phyloP scores from a whole-genome alignment of 139 green algal genomes.

The Yamagishiella unicocca region DNA sequence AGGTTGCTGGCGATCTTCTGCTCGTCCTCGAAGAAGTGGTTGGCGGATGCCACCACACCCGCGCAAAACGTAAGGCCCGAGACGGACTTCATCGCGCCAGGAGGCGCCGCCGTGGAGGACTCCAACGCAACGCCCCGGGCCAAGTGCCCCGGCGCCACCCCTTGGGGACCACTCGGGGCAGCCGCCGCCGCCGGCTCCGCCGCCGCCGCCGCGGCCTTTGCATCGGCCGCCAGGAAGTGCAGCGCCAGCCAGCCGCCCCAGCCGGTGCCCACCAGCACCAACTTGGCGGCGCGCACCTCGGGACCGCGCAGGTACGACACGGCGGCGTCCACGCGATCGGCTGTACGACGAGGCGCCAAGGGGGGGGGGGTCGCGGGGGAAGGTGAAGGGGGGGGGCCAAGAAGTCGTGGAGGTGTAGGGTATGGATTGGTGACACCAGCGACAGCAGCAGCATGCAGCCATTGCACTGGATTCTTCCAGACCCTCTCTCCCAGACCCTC shows the following conservation, averaged over 20 bases:
- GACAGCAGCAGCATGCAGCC: no score
- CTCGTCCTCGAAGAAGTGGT: slow-evolving; percentile 27
- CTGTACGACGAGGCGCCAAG: no score
- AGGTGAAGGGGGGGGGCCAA: background rate
- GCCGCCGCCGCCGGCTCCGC: background rate
- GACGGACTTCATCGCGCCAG: no score
- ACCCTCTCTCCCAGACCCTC: no score
- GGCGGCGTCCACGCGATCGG: background rate
- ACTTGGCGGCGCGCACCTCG: background rate
- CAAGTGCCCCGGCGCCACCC: no score
- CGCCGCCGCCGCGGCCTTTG: background rate
- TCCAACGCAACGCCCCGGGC: no score
- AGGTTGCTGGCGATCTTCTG: background rate
- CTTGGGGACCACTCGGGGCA: no score
- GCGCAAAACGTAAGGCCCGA: background rate
- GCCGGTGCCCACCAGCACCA: slow-evolving; percentile 20
- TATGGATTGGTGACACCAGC: no score
- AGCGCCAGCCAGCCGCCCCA: slow-evolving; percentile 21
- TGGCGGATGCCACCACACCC: background rate
- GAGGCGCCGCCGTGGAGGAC: no score
- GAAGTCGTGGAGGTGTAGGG: background rate
- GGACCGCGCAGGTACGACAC: slow-evolving; percentile 22
- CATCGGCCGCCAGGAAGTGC: background rate
- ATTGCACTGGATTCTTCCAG: no score
- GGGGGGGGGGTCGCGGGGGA: background rate